Conservation (phyloP, 1,284 basidiomycete species). For the Coniferiporia weirii region DNA sequence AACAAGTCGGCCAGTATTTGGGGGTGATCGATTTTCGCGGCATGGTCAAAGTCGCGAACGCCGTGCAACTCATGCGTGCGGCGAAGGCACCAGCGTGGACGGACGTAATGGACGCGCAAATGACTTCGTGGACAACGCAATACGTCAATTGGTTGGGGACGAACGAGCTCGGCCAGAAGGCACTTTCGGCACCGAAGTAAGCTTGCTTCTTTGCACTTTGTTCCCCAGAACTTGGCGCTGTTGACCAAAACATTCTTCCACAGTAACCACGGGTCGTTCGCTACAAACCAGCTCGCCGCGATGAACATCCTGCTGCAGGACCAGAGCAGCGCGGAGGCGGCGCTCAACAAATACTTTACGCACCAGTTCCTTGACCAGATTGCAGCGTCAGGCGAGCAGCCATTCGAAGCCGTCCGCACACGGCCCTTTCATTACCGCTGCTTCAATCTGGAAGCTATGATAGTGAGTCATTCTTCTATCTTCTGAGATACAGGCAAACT, state of each 20-base stretch:
- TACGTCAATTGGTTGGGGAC: constrained; percentile 56
- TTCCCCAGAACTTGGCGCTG: constrained; percentile 12
- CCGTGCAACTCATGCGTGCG: constrained; percentile 49
- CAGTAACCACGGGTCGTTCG: constrained; percentile 54
- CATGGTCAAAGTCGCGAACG: constrained; percentile 57
- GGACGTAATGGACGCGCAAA: constrained; percentile 40
- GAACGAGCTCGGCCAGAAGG: constrained; percentile 43
- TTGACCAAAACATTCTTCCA: constrained; percentile 7
- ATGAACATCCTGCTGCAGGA: constrained; percentile 35
- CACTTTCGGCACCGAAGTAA: constrained; percentile 50
- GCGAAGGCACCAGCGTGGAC: constrained; percentile 53
- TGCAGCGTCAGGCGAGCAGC: constrained; percentile 51
- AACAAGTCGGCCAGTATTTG: constrained; percentile 49
- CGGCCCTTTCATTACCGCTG: constrained; percentile 61
- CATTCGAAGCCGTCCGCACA: constrained; percentile 55
- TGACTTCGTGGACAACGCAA: constrained; percentile 44
- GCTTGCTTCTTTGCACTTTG: constrained; percentile 19
- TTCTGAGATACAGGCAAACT: constrained; percentile 14
- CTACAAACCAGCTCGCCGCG: constrained; percentile 35
- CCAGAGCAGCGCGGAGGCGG: constrained; percentile 32
- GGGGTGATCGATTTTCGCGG: constrained; percentile 61
- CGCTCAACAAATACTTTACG: constrained; percentile 42
- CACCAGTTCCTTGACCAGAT: constrained; percentile 48
- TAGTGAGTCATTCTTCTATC: constrained; percentile 37
- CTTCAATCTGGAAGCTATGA: constrained; percentile 66